A percentile compares a stretch with the other conserved stretches of the same genome.
Evolutionary conservation across 1,139 yeast genomes (phyloP).

Genomic region (Taphrina confusa): DNA sequence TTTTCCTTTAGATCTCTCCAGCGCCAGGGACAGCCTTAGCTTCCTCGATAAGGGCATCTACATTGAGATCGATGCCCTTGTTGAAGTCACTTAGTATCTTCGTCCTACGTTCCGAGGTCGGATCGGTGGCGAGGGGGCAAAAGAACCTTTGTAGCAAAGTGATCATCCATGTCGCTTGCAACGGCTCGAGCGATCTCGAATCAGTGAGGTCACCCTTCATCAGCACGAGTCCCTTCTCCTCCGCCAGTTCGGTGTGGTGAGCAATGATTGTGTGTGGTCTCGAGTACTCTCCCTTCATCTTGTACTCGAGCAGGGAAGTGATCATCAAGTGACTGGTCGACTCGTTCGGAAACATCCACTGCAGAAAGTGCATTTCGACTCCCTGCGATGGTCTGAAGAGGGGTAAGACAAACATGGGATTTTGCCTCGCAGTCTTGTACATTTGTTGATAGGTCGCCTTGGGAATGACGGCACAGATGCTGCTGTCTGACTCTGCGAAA

Average conservation of each 20-base stretch:
- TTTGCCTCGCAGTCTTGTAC: constrained; percentile 69
- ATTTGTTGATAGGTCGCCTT: constrained; percentile 57
- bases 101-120: constrained; percentile 36
- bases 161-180: constrained; percentile 75
- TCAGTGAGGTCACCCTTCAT: constrained; percentile 86
- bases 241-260: constrained; percentile 77
- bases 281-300: constrained; percentile 86
- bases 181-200: constrained; percentile 61
- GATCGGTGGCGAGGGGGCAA: constrained; percentile 41
- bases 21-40: constrained; percentile 33
- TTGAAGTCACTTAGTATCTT: constrained; percentile 22
- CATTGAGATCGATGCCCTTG: constrained; percentile 21
- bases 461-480: constrained; percentile 65
- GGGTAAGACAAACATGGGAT: constrained; percentile 60
- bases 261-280: constrained; percentile 90
- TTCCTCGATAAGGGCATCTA: constrained; percentile 30
- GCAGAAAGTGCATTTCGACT: constrained; percentile 85
- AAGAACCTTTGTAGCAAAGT: constrained; percentile 86
- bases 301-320: constrained; percentile 89
- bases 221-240: constrained; percentile 65
- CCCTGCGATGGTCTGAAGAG: constrained; percentile 54
- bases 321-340: constrained; percentile 84
- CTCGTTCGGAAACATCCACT: constrained; percentile 90
- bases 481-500: constrained; percentile 61
- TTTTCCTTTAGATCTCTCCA: constrained; percentile 3